These are phyloP conservation scores for Coniosporium tulheliwenetii DNA, from an alignment of 2,329 filamentous ascomycete genomes.

Conservation along the genomic window DNA sequence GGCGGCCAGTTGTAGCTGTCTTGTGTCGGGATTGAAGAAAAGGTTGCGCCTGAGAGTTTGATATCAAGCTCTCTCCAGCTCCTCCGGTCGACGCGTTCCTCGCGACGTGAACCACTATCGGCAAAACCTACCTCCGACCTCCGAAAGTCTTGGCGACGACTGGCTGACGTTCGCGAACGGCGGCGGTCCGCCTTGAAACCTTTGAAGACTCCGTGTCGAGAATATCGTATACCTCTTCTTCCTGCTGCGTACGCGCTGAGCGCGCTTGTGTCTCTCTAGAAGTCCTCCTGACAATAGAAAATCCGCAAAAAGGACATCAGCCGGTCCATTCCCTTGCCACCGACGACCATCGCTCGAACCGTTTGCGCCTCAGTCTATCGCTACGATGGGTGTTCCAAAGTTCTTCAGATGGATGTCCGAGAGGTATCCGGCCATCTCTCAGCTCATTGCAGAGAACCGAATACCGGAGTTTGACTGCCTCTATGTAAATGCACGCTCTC, in stretches of 20 bases:
- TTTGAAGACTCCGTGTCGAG: slow-evolving; percentile 21
- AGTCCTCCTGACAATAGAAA: neutral
- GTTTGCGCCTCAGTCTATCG: neutral
- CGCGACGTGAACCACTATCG: no score
- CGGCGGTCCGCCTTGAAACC: slow-evolving; percentile 1
- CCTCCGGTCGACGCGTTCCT: no score
- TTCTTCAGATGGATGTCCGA: slow-evolving; percentile 99
- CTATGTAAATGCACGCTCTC: slow-evolving; percentile 42
- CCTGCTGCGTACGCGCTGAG: neutral
- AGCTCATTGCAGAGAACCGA: slow-evolving; percentile 94
- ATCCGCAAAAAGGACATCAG: neutral
- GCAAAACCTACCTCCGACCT: no score
- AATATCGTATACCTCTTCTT: slow-evolving; percentile 10
- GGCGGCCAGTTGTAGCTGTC: no score
- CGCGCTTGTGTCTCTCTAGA: slow-evolving; percentile 2
- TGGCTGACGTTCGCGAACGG: no score
- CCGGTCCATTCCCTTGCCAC: neutral
- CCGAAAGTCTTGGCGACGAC: no score
- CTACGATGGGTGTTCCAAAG: slow-evolving; percentile 56
- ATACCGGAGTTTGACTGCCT: slow-evolving; percentile 98
- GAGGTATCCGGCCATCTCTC: slow-evolving; percentile 95
- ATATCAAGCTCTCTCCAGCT: no score
- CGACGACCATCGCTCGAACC: neutral
- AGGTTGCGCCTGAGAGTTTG: no score
- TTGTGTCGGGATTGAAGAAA: no score